Base-by-base conservation (phyloP, 2,329 filamentous ascomycete species). In the Diaporthe batatas region DNA sequence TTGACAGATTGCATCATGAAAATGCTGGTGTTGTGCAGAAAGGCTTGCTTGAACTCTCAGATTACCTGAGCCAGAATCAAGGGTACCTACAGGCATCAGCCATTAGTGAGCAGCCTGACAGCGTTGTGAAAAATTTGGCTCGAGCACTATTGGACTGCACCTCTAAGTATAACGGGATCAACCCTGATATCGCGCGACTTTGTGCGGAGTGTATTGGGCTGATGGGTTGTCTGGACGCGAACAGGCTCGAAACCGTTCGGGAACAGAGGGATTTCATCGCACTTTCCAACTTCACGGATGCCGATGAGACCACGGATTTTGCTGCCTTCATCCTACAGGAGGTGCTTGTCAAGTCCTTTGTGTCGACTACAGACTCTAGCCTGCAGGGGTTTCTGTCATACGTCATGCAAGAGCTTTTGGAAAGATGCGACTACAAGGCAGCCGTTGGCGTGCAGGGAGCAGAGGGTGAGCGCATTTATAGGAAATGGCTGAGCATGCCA, bases 301-400 rank as follows among this genome's bases (percentile, higher is more conserved):
- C 90, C 21, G 89, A 90, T 67, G 96, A 99, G 80, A 93, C 92
- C 0, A 92, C 94, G 21, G 91, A 96, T 75, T 99, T 98, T 81
- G 90, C 94, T 10, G 86, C 96, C 53, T 95, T 95, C 78, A 87
- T 98, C 59, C 86, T 99, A 21, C 92, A 98, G 78, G 89, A 97
- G 79, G 92, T 98, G 10, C 85, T 99, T 14, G 94, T 98, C 34
- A 95, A 95, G 74, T 93, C 95, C 0, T 99, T 99, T 79, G 86
- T 97, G 55, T 97, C 96, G 1, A 93, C 94, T 1, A 96, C 93
- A 0, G 97, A 98, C 80, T 93, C 95, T 2, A 92, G 91, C 76
- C 88, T 95, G 7, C 96, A 98, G 81, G 95, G 95, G 0, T 98
- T 97, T 79, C 87, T 99, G 23, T 96, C 96, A 1, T 99, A 93